Base-by-base conservation (phyloP, 768 basidiomycete species). In the Auricularia sp. region DNA sequence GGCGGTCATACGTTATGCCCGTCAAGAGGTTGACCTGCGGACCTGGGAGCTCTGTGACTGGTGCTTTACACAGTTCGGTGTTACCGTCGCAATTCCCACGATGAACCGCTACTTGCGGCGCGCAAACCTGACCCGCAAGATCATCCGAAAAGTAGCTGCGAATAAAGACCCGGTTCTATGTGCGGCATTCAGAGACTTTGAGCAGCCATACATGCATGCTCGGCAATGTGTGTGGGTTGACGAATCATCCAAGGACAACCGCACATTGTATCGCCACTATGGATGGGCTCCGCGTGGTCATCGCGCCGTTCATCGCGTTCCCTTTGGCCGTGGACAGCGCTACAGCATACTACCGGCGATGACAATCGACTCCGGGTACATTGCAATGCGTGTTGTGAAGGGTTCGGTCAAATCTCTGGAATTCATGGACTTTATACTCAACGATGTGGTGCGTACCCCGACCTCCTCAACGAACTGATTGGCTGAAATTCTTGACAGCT, bases 351-450 rank as follows among this genome's bases (percentile, higher is more conserved):
- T 76, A 18, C 74, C 72, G 1, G 74, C 72, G 3, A 62, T 75
- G n/a, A 70, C 70, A 2, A 53, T 51, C 4, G 67, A 73, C 64
- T 72, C 74, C 54, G 78, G 78, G 11, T 77, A 77, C 63, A 68
- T 78, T 62, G 73, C 76, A 3, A 65, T 70, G 4, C 66, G 63
- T 0, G 67, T 70, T 2, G 69, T 78, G 21, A 66, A 67, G 29
- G 78, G 76, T 35, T 77, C 76, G 3, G 68, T 77, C 51, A 69
- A 77, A 68, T 66, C 68, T 1, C 64, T 67, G 2, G 68, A 71
- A 42, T 78, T 79, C 64, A 71, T 71, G 68, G 71, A 79, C 62
- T 79, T 77, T 65, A 70, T 79, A 36, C 64, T 70, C 12, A 71
- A 77, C 60, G 69, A 77, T 64, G 71, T 78, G 47, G 77, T 77